Conservation (phyloP, 108 stramenopile genomes). For the Aurantiochytrium sp. region DNA sequence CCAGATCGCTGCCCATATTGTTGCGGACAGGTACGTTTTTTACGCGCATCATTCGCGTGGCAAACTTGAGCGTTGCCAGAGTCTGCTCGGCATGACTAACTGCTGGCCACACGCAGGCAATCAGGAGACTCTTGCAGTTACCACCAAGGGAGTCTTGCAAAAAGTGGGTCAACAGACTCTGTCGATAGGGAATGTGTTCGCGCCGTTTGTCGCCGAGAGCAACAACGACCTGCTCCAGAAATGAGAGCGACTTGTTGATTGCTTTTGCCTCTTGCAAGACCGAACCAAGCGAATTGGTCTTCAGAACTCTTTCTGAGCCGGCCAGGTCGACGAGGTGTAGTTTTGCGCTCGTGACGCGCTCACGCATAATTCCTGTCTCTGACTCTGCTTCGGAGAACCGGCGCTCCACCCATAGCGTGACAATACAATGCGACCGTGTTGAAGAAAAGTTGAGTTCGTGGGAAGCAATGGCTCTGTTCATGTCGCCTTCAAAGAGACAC, state of each 20-base stretch:
- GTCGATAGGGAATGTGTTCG: constrained; percentile 36
- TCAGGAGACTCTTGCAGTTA: constrained; percentile 28
- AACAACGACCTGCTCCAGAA: constrained; percentile 42
- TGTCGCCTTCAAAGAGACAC: constrained; percentile 26
- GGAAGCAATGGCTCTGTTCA: constrained; percentile 36
- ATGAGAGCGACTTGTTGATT: constrained; percentile 41
- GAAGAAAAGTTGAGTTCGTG: constrained; percentile 42
- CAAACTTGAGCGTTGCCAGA: constrained; percentile 29
- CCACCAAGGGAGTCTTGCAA: constrained; percentile 36
- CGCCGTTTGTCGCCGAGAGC: constrained; percentile 20
- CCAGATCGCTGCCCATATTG: neutral
- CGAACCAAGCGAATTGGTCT: constrained; percentile 15
- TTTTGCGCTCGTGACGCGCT: constrained; percentile 16
- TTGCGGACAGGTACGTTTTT: constrained; percentile 28
- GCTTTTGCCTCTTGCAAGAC: constrained; percentile 30
- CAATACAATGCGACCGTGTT: constrained; percentile 34
- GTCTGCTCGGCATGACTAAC: constrained; percentile 29
- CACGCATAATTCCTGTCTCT: neutral
- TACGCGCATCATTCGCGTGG: constrained; percentile 30
- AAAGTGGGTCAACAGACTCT: constrained; percentile 32
- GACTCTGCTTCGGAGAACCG: neutral
- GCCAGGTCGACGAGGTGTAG: constrained; percentile 38
- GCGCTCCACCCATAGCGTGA: constrained; percentile 27
- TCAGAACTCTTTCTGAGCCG: constrained; percentile 25
- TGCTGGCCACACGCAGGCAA: constrained; percentile 41